Percentiles rank a stretch among this genome's conserved stretches.
phyloP scores from a whole-genome alignment of 768 basidiomycete species.

The Boletus barrowsii region DNA sequence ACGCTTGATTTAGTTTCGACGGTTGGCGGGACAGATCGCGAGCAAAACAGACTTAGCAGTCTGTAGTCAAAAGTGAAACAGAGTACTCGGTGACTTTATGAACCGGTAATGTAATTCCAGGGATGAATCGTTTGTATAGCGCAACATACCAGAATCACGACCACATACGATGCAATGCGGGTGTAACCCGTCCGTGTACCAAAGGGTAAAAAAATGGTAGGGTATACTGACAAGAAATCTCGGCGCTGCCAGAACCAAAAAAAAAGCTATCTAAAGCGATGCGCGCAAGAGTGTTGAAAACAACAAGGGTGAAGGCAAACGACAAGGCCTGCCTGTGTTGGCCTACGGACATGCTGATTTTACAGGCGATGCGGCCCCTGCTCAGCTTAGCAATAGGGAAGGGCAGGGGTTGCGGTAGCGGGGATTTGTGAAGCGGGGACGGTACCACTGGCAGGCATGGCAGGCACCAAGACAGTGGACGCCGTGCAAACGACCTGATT shows the following conservation, averaged over 20 bases:
- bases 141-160: conserved; percentile 26
- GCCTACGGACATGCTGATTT: conserved; percentile 9
- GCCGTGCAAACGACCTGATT: conserved; percentile 55
- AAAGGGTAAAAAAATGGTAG: conserved; percentile 6
- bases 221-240: conserved; percentile 24
- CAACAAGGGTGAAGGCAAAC: conserved; percentile 6
- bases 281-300: neutral
- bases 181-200: conserved; percentile 3
- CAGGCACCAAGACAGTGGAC: conserved; percentile 39
- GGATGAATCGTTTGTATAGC: conserved; percentile 17
- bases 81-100: no score
- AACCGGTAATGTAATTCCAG: no score
- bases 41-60: no score
- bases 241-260: neutral
- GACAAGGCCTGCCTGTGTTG: conserved; percentile 29
- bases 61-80: neutral
- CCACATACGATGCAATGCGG: conserved; percentile 20
- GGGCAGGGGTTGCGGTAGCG: conserved; percentile 26
- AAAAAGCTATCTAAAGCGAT: conserved; percentile 5
- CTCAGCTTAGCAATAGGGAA: conserved; percentile 46
- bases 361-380: neutral
- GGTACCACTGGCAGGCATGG: conserved; percentile 37
- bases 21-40: no score
- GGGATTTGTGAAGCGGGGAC: conserved; percentile 30
- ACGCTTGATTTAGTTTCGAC: no score